Percentiles rank a stretch among this genome's conserved stretches.
Evolutionary conservation across 352 stramenopile genomes (phyloP).

Genomic region (Phytophthora cajani): DNA sequence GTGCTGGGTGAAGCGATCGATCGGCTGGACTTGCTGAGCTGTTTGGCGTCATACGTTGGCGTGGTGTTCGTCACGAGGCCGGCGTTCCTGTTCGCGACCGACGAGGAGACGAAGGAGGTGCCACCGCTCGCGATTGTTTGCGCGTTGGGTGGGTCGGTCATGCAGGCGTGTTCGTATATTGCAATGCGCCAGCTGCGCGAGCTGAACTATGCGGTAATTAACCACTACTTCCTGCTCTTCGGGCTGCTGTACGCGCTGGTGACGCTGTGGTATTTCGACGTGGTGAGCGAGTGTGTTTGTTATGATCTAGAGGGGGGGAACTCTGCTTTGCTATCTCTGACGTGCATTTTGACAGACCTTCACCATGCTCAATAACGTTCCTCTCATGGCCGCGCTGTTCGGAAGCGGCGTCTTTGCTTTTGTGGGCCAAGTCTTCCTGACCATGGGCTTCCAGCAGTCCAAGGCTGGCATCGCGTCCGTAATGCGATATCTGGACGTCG

Average conservation of each 20-base stretch:
- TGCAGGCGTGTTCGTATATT: conserved; percentile 63
- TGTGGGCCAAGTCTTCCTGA: conserved; percentile 69
- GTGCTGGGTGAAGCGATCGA: conserved; percentile 59
- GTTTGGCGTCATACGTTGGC: conserved; percentile 60
- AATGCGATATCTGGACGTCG: conserved; percentile 81
- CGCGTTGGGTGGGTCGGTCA: conserved; percentile 48
- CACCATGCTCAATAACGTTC: conserved; percentile 34
- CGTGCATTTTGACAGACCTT: conserved; percentile 34
- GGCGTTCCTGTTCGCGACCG: conserved; percentile 52
- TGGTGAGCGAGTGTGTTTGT: conserved; percentile 29
- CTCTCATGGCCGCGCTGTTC: conserved; percentile 51
- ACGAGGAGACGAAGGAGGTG: conserved; percentile 19
- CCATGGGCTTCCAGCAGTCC: conserved; percentile 79
- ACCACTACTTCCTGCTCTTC: conserved; percentile 52
- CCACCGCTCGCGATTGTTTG: conserved; percentile 43
- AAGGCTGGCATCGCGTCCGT: conserved; percentile 77
- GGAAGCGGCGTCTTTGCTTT: conserved; percentile 65
- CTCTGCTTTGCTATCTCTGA: neutral
- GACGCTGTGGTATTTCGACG: conserved; percentile 38
- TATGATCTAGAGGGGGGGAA: neutral
- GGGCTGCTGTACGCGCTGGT: conserved; percentile 34
- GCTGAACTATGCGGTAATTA: conserved; percentile 41
- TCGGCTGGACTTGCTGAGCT: conserved; percentile 50
- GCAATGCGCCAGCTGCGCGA: conserved; percentile 62
- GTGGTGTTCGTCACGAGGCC: conserved; percentile 73